These are phyloP conservation scores for Mucor saturninus DNA, from an alignment of 371 early-diverging fungal species.

Conservation along the genomic window DNA sequence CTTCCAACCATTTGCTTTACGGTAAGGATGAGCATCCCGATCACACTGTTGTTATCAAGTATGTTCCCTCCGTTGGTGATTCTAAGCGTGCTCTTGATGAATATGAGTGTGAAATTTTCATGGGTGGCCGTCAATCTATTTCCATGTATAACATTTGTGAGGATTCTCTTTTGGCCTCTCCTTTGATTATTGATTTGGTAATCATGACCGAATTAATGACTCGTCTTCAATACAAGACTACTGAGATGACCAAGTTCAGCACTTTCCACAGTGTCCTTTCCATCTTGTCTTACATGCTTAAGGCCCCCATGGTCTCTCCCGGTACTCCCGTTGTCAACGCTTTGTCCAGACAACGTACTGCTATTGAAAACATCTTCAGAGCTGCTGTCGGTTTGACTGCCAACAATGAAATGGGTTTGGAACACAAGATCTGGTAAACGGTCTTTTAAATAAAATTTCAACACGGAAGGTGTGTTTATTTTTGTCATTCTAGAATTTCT, in stretches of 20 bases:
- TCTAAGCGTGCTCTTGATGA: constrained; percentile 98
- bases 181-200: constrained; percentile 93
- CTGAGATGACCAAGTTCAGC: constrained; percentile 67
- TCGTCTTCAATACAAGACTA: constrained; percentile 86
- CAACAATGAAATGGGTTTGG: constrained; percentile 89
- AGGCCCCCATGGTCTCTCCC: constrained; percentile 91
- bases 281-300: constrained; percentile 87
- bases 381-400: constrained; percentile 94
- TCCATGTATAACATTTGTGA: constrained; percentile 97
- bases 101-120: constrained; percentile 96
- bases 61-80: constrained; percentile 95
- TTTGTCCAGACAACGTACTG: constrained; percentile 89
- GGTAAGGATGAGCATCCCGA: constrained; percentile 90
- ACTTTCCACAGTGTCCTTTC: constrained; percentile 94
- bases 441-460: no score
- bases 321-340: constrained; percentile 96
- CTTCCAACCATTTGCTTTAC: constrained; percentile 90
- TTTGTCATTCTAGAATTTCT: no score
- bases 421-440: constrained; percentile 77
- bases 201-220: constrained; percentile 95
- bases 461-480: no score
- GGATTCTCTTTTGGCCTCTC: constrained; percentile 96
- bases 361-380: constrained; percentile 95
- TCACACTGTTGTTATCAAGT: constrained; percentile 97
- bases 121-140: constrained; percentile 96